phyloP scores from a whole-genome alignment of 2,329 filamentous ascomycete species.

The Arthroderma sp. region DNA sequence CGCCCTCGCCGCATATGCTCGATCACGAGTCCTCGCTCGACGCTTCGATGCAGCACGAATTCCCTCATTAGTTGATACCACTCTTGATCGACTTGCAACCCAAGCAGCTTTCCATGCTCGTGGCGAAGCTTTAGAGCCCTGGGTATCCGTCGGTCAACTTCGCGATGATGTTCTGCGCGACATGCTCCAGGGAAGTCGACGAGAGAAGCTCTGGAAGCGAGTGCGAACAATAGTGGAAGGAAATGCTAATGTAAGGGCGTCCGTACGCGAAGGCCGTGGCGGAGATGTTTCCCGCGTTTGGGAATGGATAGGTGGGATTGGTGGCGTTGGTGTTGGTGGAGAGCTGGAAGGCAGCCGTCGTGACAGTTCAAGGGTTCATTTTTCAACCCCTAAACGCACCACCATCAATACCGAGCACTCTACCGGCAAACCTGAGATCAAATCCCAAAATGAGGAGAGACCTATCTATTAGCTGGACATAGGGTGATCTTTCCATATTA shows the following conservation, averaged over 20 bases:
- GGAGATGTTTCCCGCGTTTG: slow-evolving; percentile 48
- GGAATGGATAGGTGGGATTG: slow-evolving; percentile 54
- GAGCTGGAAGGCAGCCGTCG: slow-evolving; percentile 15
- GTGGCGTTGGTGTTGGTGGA: slow-evolving; percentile 32
- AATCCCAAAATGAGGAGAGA: too few relatives aligned
- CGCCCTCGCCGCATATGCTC: slow-evolving; percentile 47
- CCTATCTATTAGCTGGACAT: too few relatives aligned
- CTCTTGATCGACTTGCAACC: slow-evolving; percentile 65
- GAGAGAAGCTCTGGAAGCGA: slow-evolving; percentile 71
- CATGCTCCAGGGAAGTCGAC: slow-evolving; percentile 61
- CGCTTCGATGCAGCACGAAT: slow-evolving; percentile 56
- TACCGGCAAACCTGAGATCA: too few relatives aligned
- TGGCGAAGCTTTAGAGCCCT: slow-evolving; percentile 56
- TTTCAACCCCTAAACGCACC: slow-evolving; percentile 9
- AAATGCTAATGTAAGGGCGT: slow-evolving; percentile 82
- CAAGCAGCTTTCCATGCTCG: slow-evolving; percentile 69
- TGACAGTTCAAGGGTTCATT: slow-evolving; percentile 18
- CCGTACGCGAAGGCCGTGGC: slow-evolving; percentile 48
- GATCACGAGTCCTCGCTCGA: slow-evolving; percentile 48
- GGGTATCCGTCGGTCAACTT: slow-evolving; percentile 76
- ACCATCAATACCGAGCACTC: too few relatives aligned
- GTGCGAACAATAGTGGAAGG: slow-evolving; percentile 78
- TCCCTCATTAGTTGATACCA: slow-evolving; percentile 72
- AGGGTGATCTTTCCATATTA: too few relatives aligned
- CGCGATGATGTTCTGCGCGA: slow-evolving; percentile 79